A percentile compares a stretch with the other conserved stretches of the same genome.
Conservation (phyloP, 352 stramenopile genomes). For the Phytophthora pini region DNA sequence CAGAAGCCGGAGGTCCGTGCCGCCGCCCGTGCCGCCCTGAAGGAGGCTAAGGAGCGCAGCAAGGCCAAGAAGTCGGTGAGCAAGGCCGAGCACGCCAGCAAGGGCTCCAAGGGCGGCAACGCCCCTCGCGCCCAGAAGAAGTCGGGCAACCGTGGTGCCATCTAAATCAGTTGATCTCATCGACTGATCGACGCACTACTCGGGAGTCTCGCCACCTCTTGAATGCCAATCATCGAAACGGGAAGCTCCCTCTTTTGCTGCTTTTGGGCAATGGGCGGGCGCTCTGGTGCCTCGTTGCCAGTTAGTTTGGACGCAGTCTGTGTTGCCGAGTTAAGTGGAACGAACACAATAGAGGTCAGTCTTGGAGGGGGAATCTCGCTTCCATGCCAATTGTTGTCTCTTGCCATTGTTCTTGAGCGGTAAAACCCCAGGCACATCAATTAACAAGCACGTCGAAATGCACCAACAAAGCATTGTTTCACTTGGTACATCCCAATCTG, state of each 20-base stretch:
- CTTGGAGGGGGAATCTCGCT: constrained; percentile 38
- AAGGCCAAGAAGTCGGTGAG: constrained; percentile 81
- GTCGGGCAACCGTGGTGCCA: constrained; percentile 89
- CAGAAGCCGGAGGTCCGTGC: constrained; percentile 95
- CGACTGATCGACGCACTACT: constrained; percentile 26
- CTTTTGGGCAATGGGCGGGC: constrained; percentile 29
- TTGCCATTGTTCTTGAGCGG: neutral
- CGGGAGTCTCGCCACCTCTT: constrained; percentile 41
- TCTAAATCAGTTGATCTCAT: constrained; percentile 65
- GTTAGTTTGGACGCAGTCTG: constrained; percentile 38
- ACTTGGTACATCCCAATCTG: neutral
- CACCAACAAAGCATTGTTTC: neutral
- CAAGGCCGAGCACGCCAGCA: constrained; percentile 67
- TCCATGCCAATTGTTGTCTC: constrained; percentile 26
- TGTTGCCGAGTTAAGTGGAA: constrained; percentile 37
- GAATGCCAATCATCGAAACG: constrained; percentile 47
- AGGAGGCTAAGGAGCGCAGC: constrained; percentile 91
- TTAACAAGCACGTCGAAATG: too few species aligned
- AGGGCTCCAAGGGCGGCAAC: constrained; percentile 67
- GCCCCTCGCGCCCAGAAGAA: constrained; percentile 86
- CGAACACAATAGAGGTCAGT: constrained; percentile 43
- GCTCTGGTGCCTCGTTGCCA: constrained; percentile 28
- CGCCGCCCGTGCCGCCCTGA: constrained; percentile 92
- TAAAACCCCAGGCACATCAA: too few species aligned
- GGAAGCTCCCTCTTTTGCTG: constrained; percentile 33